Evolutionary conservation across 495 filamentous ascomycete species (phyloP).

Genomic region (Penicillium longicatenatum): DNA sequence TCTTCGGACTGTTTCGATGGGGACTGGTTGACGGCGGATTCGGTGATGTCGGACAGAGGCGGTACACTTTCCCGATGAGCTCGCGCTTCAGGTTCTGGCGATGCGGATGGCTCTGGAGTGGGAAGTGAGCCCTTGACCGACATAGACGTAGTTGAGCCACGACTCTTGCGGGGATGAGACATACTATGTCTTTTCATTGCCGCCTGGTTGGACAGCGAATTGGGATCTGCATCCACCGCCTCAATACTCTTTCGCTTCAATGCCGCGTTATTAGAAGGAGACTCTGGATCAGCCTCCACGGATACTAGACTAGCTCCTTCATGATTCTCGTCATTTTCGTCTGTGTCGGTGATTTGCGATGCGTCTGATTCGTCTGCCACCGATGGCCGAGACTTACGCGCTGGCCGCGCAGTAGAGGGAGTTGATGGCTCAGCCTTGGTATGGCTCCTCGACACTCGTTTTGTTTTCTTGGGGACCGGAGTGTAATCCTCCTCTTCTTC

Average conservation of each 20-base stretch:
- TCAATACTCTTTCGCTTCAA: slow-evolving; percentile 60
- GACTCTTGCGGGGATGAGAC: slow-evolving; percentile 56
- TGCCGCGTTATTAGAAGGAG: slow-evolving; percentile 61
- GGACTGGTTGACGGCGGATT: slow-evolving; percentile 66
- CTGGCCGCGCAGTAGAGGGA: slow-evolving; percentile 40
- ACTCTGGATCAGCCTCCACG: slow-evolving; percentile 53
- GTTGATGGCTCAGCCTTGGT: slow-evolving; percentile 57
- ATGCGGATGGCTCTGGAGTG: slow-evolving; percentile 59
- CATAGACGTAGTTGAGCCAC: slow-evolving; percentile 48
- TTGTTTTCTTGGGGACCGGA: slow-evolving; percentile 60
- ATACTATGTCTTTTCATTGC: slow-evolving; percentile 68
- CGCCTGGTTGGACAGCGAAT: slow-evolving; percentile 64
- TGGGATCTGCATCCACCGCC: slow-evolving; percentile 50
- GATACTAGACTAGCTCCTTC: slow-evolving; percentile 52
- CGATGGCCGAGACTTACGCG: slow-evolving; percentile 39
- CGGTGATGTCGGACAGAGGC: slow-evolving; percentile 79
- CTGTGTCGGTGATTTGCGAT: slow-evolving; percentile 31
- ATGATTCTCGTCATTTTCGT: slow-evolving; percentile 30
- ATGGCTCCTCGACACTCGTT: slow-evolving; percentile 54
- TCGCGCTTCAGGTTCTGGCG: slow-evolving; percentile 56
- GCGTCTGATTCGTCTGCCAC: slow-evolving; percentile 33
- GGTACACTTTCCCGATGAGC: slow-evolving; percentile 51
- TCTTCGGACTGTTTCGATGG: slow-evolving; percentile 40
- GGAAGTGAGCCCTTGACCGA: slow-evolving; percentile 53
- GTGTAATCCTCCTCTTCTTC: slow-evolving; percentile 74